phyloP scores from a whole-genome alignment of 768 basidiomycete species.

The Podaxis sp. region DNA sequence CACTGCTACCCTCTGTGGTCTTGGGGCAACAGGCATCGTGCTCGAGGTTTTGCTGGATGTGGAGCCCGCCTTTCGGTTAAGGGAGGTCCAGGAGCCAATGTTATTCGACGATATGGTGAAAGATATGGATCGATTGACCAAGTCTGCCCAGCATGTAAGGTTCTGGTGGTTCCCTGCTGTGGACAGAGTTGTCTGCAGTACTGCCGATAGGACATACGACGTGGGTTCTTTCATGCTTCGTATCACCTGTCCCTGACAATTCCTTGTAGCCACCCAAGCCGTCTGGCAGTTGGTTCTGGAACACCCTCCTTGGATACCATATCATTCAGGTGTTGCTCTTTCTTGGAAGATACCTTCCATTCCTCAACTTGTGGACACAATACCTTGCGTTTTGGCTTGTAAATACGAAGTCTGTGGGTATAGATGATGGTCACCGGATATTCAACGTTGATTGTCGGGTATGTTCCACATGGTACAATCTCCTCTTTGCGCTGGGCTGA shows the following conservation, averaged over 20 bases:
- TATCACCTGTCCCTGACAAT: constrained; percentile 9
- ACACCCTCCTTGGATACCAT: constrained; percentile 75
- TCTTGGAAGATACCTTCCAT: constrained; percentile 62
- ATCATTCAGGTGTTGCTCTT: constrained; percentile 83
- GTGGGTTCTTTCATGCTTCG: constrained; percentile 38
- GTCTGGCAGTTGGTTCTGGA: constrained; percentile 64
- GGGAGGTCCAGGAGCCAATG: constrained; percentile 64
- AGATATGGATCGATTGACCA: constrained; percentile 54
- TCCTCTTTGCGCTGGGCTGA: constrained; percentile 11
- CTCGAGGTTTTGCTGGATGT: constrained; percentile 75
- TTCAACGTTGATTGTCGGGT: constrained; percentile 95
- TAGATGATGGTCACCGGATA: constrained; percentile 79
- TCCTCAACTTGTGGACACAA: constrained; percentile 63
- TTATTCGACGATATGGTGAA: constrained; percentile 63
- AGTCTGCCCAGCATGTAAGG: constrained; percentile 83
- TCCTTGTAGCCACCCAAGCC: constrained; percentile 47
- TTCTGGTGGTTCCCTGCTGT: constrained; percentile 94
- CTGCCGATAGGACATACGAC: constrained; percentile 74
- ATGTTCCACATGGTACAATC: constrained; percentile 29
- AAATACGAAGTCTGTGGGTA: constrained; percentile 49
- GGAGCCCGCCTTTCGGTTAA: constrained; percentile 79
- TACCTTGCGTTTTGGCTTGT: constrained; percentile 70
- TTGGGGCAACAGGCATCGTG: constrained; percentile 90
- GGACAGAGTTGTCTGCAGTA: constrained; percentile 67
- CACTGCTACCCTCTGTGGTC: constrained; percentile 84